A percentile compares a stretch with the other conserved stretches of the same genome.
Evolutionary conservation across 176 grass and related monocot species (phyloP).

Genomic region (Paspalum vaginatum): DNA sequence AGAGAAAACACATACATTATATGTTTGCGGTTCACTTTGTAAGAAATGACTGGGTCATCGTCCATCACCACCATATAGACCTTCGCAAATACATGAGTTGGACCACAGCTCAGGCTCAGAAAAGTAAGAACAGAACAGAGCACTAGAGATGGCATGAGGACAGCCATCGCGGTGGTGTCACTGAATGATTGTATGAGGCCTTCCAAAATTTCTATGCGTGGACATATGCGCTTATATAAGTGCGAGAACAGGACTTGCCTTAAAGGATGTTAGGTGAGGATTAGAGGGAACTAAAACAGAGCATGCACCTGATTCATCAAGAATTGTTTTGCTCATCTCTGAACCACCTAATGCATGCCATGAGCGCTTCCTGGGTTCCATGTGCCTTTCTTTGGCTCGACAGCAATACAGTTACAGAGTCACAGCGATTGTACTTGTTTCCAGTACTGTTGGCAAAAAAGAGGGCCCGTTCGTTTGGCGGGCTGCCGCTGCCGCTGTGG

Average conservation of each 20-base stretch:
- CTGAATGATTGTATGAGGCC: constrained; percentile 19
- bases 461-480: no score
- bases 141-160: constrained; percentile 28
- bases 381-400: constrained; percentile 28
- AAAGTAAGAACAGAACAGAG: constrained; percentile 48
- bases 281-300: constrained; percentile 36
- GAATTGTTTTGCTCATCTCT: constrained; percentile 25
- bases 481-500: no score
- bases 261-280: constrained; percentile 61
- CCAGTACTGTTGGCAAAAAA: neutral
- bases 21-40: constrained; percentile 49
- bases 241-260: neutral
- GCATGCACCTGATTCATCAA: constrained; percentile 45
- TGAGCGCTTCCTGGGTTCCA: constrained; percentile 19
- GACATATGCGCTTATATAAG: constrained; percentile 29
- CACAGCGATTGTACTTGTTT: neutral
- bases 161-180: constrained; percentile 48
- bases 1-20: constrained; percentile 51
- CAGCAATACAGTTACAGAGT: constrained; percentile 13
- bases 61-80: constrained; percentile 92
- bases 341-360: constrained; percentile 25
- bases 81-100: constrained; percentile 59
- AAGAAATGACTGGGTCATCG: constrained; percentile 73
- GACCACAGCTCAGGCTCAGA: constrained; percentile 38
- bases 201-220: constrained; percentile 29